Base-by-base conservation (phyloP, 2,329 filamentous ascomycete genomes). In the Penicillium concentricum region DNA sequence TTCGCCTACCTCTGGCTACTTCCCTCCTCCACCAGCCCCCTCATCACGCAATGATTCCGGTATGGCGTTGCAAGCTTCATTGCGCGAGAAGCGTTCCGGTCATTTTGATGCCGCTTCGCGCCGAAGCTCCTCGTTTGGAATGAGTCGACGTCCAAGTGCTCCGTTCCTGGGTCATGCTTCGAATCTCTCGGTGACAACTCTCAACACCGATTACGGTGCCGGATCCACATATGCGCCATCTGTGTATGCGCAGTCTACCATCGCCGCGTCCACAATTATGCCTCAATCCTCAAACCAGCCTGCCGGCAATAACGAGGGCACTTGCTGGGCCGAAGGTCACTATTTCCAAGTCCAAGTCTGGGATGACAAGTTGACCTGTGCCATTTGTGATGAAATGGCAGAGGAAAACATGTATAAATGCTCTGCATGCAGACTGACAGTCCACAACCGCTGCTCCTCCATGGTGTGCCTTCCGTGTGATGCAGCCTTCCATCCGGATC, bases 51-150 rank as follows among this genome's bases (percentile, higher is more conserved):
- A 89, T 68, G 94, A 99, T 70, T 97, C 93, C 5, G 93, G 91
- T 2, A 95, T 94, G 73, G 90, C 91, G 35, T 79, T 96, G 54
- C 88, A 92, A 61, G 86, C 90, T 18, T 96, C 91, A 5, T 79
- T 99, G 56, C 87, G 92, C 32, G 94, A 97, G 76, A 99, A 97
- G 79, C 86, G 93, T 50, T 97, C 94, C 3, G 92, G 90, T 1
- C 91, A 97, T 72, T 96, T 97, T 65, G 90, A 94, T 67, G 85
- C 88, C 55, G 76, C 80, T 62, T 89, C 89, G n/a, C 85, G 92
- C 58, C 86, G 93, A 63, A 97, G 92, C 77, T 96, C 92, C n/a
- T 96, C 92, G 1, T 95, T 96, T 74, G 90, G 88, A 30, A 81
- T 92, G 69, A 90, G 83, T 46, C 79, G 83, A 65, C 79, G 77